Percentiles rank a stretch among this genome's conserved stretches.
Evolutionary conservation across 1,284 basidiomycete species (phyloP).

Genomic region (Irpex sp.): DNA sequence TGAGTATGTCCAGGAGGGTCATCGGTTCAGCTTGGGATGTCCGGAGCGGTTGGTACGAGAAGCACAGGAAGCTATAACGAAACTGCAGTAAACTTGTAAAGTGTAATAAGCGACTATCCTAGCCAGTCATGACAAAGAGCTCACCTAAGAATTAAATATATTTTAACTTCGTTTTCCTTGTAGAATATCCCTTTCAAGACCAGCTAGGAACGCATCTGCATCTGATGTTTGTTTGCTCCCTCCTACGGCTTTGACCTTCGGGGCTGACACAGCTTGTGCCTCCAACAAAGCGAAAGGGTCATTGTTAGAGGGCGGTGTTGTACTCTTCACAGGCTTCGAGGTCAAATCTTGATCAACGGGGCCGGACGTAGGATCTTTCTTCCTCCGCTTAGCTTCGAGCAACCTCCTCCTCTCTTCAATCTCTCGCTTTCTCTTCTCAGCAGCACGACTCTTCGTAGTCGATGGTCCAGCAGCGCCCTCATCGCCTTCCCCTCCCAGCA

Average conservation of each 20-base stretch:
- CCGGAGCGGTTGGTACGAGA: conserved; percentile 45
- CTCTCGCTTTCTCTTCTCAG: conserved; percentile 78
- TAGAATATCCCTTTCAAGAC: conserved; percentile 46
- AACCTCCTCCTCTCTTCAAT: conserved; percentile 72
- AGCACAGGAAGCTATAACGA: conserved; percentile 21
- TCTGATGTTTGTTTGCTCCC: conserved; percentile 23
- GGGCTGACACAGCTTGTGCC: conserved; percentile 29
- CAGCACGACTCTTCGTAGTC: conserved; percentile 49
- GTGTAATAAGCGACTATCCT: background rate
- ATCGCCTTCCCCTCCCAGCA: conserved; percentile 38
- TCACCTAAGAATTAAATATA: background rate
- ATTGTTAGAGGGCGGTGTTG: background rate
- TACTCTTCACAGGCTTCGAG: background rate
- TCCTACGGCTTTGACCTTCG: conserved; percentile 8
- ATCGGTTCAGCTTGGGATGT: conserved; percentile 44
- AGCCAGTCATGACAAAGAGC: background rate
- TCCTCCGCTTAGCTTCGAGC: conserved; percentile 79
- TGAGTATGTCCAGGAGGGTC: conserved; percentile 38
- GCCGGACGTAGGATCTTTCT: conserved; percentile 30
- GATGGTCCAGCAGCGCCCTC: conserved; percentile 12
- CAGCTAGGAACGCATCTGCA: conserved; percentile 63
- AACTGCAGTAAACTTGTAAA: background rate
- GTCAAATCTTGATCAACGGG: background rate
- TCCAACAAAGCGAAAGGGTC: conserved; percentile 50
- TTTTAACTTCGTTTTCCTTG: conserved; percentile 1